Evolutionary conservation across 192 early-diverging fungal genomes (phyloP), one percentile per base, ranked within the genome.

Genomic region (Entomortierella parvispora): DNA sequence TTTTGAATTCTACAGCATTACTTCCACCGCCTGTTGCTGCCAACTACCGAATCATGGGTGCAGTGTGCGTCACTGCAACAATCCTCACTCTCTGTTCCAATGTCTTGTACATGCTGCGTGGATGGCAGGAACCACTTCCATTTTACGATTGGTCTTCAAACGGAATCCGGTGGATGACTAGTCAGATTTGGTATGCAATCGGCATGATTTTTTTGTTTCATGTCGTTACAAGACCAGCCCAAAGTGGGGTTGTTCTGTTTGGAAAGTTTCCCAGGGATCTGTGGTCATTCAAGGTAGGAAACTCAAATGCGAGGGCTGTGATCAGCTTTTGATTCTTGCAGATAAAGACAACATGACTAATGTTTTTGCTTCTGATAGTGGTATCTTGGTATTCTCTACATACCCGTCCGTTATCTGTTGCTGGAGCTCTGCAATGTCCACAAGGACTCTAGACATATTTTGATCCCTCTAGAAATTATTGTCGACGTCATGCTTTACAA

Each of bases 201-300:
- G 74, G 74, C 17, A 77, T 77, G 74, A 77, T 77, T 33, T 68
- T 77, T 20, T n/a, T 77, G 29, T 68, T 77, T 31, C 74, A 77
- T 64, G 66, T 77, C 29, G 66, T 77, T 14, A 77, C 74, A 29
- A 47, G 74, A n/a, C 74, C 74, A 32, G 74, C 74, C 5, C 74
- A 77, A 40, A 68, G 65, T 25, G 74, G 74, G 20, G 74, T 77
- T 23, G 74, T 77, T 0, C 37, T 68, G 25, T 77, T 77, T 47
- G 74, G 74, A 25, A 77, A 68, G 25, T 68, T 77, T 23, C 74
- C 74, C 4, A 56, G 65, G 11, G 74, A 77, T 12, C 48, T 77
- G 2, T 77, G 74, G 74, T 34, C 65, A 3, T 64, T 57, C 60
- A 77, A 77, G 74, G 74, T 77, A 77, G n/a, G 29, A n/a, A 1